Conservation (phyloP, 1,139 yeast genomes). For the Nakaseomyces sp. region DNA sequence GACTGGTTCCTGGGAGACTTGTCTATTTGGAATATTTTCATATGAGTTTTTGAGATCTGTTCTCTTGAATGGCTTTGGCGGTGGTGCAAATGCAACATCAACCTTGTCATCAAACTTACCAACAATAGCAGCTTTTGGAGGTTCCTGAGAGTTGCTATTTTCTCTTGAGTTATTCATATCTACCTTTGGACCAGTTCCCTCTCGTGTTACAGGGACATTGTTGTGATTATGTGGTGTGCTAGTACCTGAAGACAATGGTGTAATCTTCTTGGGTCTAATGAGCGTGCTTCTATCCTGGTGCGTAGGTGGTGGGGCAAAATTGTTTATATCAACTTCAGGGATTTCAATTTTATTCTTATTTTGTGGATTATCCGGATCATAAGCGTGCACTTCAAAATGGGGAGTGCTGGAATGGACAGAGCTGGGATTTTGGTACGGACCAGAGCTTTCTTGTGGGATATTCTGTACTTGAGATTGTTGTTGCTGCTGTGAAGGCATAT, state of each 20-base stretch:
- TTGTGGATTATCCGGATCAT: conserved; percentile 16
- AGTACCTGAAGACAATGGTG: neutral
- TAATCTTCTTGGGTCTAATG: neutral
- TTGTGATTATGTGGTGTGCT: neutral
- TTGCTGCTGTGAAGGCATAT: neutral
- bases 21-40: neutral
- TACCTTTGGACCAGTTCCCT: neutral
- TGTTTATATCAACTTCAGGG: conserved; percentile 13
- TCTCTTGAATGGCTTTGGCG: conserved; percentile 12
- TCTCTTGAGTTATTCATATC: neutral
- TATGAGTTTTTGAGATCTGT: neutral
- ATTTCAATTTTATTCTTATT: conserved; percentile 11
- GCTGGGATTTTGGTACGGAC: neutral
- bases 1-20: neutral
- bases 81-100: conserved; percentile 10
- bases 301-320: conserved; percentile 27
- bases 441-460: too few relatives aligned
- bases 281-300: conserved; percentile 19
- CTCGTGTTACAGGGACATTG: neutral
- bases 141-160: neutral
- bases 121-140: conserved; percentile 6
- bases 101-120: conserved; percentile 10
- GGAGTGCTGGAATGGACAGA: conserved; percentile 1
- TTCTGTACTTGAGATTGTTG: neutral
- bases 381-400: conserved; percentile 20